Base-by-base conservation (phyloP, 345 rosid species). In the Melastoma malabathricum region DNA sequence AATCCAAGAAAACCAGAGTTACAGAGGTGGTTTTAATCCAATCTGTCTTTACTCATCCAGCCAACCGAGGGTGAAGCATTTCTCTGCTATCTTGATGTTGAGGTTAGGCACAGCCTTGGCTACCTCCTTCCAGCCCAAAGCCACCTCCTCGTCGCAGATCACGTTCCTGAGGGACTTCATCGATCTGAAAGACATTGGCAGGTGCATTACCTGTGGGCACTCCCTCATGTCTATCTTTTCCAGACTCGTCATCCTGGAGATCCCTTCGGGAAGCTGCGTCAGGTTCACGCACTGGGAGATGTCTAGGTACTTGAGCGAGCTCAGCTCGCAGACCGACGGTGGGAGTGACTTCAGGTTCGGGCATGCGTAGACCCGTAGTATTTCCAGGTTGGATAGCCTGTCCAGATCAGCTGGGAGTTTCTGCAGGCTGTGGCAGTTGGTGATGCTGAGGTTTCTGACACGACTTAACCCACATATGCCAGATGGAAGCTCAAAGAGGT, bases 161-260 rank as follows among this genome's bases (percentile, higher is more conserved):
- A 87, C 90, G 19, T 54, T 64, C 1, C 79, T 74, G 19, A 92
- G 54, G 20, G 82, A 76, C 73, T 61, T 49, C 67, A 87, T 51
- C 2, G 64, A 71, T 9, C 66, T 56, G 9, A 66, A 81, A 17
- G 89, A 80, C 10, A 47, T 48, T 0, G 89, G 90, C 56, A 75
- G 67, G 31, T 47, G 18, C 49, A 51, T 45, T 25, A 77, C 57
- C 43, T 45, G 66, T 7, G 65, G 27, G 46, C 98, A 92, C 56
- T 92, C 95, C 61, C 93, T 82, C 98, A 92, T 84, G 76, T 92
- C 95, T 2, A 92, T 80, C 80, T 84, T 84, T 68, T 82, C 93
- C 50, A 92, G 68, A 46, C 55, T 74, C 18, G 46, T 46, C 55
- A 87, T 59, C 19, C 61, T 68, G 29, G 86, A 86, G 0, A 87